Percentiles rank a stretch among this genome's conserved stretches.
These are phyloP conservation scores for Phytophthora litchii DNA, from an alignment of 352 stramenopile genomes.

Conservation along the genomic window DNA sequence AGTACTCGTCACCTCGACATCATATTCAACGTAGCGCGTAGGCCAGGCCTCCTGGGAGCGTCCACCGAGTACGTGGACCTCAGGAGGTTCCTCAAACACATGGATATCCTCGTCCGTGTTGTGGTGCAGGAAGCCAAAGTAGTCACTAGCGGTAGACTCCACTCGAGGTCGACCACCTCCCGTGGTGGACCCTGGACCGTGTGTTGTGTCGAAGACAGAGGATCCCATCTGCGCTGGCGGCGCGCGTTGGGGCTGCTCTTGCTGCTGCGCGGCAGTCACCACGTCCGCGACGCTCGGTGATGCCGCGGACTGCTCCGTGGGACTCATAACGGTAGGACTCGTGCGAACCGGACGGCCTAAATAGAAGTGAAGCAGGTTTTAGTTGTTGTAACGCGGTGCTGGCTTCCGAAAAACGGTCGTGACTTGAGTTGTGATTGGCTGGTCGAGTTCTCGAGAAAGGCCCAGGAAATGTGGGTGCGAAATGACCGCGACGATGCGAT, in stretches of 20 bases:
- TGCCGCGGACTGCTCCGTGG: constrained; percentile 27
- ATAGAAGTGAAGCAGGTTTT: constrained; percentile 24
- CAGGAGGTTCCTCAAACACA: constrained; percentile 73
- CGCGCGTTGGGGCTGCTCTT: constrained; percentile 14
- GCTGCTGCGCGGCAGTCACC: constrained; percentile 17
- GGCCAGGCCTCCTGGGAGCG: constrained; percentile 83
- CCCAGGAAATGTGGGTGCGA: constrained; percentile 17
- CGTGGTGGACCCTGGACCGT: constrained; percentile 32
- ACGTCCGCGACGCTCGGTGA: constrained; percentile 28
- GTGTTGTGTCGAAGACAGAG: constrained; percentile 52
- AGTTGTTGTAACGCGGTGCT: constrained; percentile 19
- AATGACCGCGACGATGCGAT: constrained; percentile 22
- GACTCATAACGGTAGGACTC: constrained; percentile 21
- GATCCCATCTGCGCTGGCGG: constrained; percentile 19
- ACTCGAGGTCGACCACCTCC: constrained; percentile 21
- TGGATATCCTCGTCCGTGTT: constrained; percentile 71
- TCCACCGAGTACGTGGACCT: constrained; percentile 63
- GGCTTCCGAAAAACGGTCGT: constrained; percentile 28
- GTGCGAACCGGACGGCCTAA: constrained; percentile 2
- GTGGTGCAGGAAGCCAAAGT: constrained; percentile 59
- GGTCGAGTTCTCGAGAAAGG: constrained; percentile 9
- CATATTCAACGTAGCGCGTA: constrained; percentile 85
- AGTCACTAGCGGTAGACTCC: constrained; percentile 30
- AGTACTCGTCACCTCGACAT: constrained; percentile 62
- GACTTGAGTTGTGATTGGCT: constrained; percentile 20